Base-by-base conservation (phyloP, 1,284 basidiomycete species). In the Tylopilus sp. region DNA sequence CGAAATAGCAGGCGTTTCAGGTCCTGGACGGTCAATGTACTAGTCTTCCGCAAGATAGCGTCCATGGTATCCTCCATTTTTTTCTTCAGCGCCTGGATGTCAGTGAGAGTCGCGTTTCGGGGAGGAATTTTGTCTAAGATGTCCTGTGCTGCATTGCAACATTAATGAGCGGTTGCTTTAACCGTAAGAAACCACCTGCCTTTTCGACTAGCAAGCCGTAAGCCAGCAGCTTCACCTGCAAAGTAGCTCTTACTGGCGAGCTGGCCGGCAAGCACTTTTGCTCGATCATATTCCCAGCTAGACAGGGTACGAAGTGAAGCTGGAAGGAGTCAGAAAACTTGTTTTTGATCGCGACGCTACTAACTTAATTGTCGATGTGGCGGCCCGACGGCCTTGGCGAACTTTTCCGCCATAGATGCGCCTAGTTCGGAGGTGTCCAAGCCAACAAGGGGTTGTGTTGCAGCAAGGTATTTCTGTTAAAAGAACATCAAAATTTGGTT, bases 1-100 rank as follows among this genome's bases (percentile, higher is more conserved):
- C 94, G 83, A 69, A 96, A 93, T 24, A 99, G 73, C 2, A 98
- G 71, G 9, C 91, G 78, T 52, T 91, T 86, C 36, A 98, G 74
- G 49, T 96, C 91, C 40, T 87, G 80, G 2, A 92, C 77, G 12
- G 82, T 87, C 50, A 92, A 70, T 9, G 77, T 74, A 56, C 84
- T 85, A 24, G 75, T 80, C 69, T 91, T 92, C 42, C 77, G 76
- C 30, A 82, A 73, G 46, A 94, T 83, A 44, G 85, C 85, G 14
- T 76, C 71, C 38, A 87, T 75, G 0, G 88, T 83, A 36, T 78
- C 71, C 4, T 77, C 73, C 69, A 98, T 77, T 66, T 91, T 86
- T 12, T 67, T 65, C 65, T 85, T 86, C 45, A 95, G 75, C 8
- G 79, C 82, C 20, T 75, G 65, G 15, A 90, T 75, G 59, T 89